These are phyloP conservation scores for Fusarium buxicola DNA, from an alignment of 2,329 filamentous ascomycete species.

Conservation along the genomic window DNA sequence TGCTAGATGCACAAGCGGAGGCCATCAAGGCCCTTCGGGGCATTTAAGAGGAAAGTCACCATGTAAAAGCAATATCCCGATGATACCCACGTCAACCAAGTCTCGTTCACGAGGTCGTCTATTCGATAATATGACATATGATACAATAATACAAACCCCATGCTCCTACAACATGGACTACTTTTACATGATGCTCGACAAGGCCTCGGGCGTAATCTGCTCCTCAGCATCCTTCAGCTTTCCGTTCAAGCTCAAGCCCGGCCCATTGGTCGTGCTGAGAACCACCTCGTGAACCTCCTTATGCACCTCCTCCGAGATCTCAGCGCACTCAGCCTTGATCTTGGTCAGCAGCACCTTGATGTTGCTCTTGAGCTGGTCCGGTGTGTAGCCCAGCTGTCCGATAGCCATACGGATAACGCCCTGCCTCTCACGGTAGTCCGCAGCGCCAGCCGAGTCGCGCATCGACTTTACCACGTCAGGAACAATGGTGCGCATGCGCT, in stretches of 20 bases:
- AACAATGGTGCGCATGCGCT: constrained; percentile 89
- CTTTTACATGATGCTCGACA: constrained; percentile 66
- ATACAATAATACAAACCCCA: constrained; percentile 52
- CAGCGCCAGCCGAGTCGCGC: constrained; percentile 83
- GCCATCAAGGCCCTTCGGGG: constrained; percentile 62
- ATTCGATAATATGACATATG: constrained; percentile 51
- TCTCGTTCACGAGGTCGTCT: constrained; percentile 33
- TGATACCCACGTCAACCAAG: constrained; percentile 47
- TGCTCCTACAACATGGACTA: constrained; percentile 9
- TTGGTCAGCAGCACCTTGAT: constrained; percentile 80
- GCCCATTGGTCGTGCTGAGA: constrained; percentile 86
- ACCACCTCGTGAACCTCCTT: constrained; percentile 71
- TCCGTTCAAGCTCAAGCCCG: constrained; percentile 88
- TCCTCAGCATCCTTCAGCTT: constrained; percentile 75
- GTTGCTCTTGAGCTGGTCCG: constrained; percentile 86
- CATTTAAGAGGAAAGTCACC: constrained; percentile 45
- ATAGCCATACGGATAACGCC: constrained; percentile 91
- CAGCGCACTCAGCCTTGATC: constrained; percentile 81
- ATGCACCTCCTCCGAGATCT: constrained; percentile 69
- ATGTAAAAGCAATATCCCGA: constrained; percentile 31
- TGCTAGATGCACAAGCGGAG: constrained; percentile 64
- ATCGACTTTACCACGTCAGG: constrained; percentile 81
- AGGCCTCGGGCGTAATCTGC: constrained; percentile 62
- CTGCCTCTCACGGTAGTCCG: constrained; percentile 85
- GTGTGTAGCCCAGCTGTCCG: constrained; percentile 89